phyloP scores from a whole-genome alignment of 495 filamentous ascomycete species.

The Tuber magnatum region DNA sequence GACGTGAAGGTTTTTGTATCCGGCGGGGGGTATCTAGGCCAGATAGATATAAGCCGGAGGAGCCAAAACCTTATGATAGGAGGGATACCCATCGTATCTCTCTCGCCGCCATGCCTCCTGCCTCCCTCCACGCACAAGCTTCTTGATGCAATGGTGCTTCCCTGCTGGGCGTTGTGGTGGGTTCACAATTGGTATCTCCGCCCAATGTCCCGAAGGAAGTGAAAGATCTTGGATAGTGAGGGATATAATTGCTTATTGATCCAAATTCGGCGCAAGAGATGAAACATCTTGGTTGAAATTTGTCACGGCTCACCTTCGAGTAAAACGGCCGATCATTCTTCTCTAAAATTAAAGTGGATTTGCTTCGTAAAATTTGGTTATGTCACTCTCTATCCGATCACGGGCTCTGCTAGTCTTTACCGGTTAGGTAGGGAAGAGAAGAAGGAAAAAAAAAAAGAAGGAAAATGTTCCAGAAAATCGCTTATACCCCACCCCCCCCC shows the following conservation, averaged over 20 bases:
- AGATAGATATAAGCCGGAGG: neutral
- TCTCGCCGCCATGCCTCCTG: neutral
- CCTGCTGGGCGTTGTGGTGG: neutral
- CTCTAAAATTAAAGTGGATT: neutral
- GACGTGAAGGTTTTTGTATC: no score
- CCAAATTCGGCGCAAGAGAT: neutral
- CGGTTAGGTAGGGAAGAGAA: no score
- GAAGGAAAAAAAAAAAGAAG: neutral
- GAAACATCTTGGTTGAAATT: neutral
- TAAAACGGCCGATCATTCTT: neutral
- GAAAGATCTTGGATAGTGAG: neutral
- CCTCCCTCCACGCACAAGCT: neutral
- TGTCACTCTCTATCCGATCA: neutral
- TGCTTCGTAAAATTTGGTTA: neutral
- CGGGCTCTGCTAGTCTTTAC: neutral
- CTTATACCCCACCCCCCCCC: neutral
- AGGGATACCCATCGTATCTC: neutral
- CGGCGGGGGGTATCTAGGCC: neutral
- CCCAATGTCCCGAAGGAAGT: neutral
- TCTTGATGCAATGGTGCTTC: neutral
- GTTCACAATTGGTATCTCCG: neutral
- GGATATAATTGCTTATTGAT: neutral
- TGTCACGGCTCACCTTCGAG: neutral
- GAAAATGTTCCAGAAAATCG: neutral
- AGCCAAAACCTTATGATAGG: neutral